These are phyloP conservation scores for Colletotrichum musae DNA, from an alignment of 2,329 filamentous ascomycete genomes.

Conservation along the genomic window DNA sequence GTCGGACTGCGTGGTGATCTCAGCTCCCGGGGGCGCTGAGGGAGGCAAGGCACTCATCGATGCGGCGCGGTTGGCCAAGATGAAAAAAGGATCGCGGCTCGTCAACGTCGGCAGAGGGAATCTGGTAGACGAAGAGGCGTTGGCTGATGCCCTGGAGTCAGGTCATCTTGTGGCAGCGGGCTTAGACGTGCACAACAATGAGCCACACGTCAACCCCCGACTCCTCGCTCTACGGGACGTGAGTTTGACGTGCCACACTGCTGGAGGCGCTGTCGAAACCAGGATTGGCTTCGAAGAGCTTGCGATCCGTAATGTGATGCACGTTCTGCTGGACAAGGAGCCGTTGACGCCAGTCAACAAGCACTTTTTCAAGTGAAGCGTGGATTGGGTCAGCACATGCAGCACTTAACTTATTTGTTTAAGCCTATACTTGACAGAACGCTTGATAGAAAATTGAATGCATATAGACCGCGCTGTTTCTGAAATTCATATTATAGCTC, in stretches of 20 bases:
- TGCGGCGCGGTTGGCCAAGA: slow-evolving; percentile 56
- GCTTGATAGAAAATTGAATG: too few species aligned
- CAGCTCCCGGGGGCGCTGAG: slow-evolving; percentile 61
- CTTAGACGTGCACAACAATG: slow-evolving; percentile 56
- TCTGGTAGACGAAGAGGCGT: slow-evolving; percentile 40
- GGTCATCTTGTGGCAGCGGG: slow-evolving; percentile 36
- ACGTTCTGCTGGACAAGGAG: slow-evolving; percentile 59
- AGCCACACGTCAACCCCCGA: slow-evolving; percentile 60
- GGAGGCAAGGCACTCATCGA: slow-evolving; percentile 57
- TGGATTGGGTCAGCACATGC: not conserved
- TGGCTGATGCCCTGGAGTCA: slow-evolving; percentile 40
- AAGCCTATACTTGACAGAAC: too few species aligned
- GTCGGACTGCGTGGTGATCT: slow-evolving; percentile 66
- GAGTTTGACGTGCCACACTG: slow-evolving; percentile 67
- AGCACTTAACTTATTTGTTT: too few species aligned
- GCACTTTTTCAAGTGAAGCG: slow-evolving; percentile 55
- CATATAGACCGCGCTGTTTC: too few species aligned
- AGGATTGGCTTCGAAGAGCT: slow-evolving; percentile 67
- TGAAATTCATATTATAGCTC: too few species aligned
- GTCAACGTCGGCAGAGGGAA: slow-evolving; percentile 67
- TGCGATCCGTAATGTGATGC: slow-evolving; percentile 67
- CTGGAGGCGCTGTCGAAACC: slow-evolving; percentile 68
- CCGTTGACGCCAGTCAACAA: slow-evolving; percentile 68
- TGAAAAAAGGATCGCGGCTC: slow-evolving; percentile 66
- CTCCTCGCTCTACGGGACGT: slow-evolving; percentile 51